A percentile compares a stretch with the other conserved stretches of the same genome.
Conservation (phyloP, 1,284 basidiomycete genomes). For the Meira nashicola region DNA sequence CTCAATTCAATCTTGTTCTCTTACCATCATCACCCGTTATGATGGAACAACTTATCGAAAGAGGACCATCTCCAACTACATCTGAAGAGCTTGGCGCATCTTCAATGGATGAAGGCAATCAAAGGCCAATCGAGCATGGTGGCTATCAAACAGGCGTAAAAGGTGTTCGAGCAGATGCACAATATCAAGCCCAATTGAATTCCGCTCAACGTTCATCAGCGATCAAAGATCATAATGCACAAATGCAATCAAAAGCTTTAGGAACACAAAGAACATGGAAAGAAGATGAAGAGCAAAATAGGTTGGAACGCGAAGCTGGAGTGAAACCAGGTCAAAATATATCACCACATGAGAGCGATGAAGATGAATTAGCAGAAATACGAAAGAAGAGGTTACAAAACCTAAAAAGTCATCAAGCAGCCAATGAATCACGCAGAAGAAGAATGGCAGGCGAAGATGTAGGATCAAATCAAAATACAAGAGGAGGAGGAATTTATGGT, state of each 20-base stretch:
- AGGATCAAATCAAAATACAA: constrained; percentile 1
- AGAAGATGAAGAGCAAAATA: constrained; percentile 24
- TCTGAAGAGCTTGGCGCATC: not conserved
- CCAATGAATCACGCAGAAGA: constrained; percentile 9
- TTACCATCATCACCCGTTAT: too few relatives aligned
- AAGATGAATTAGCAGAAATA: constrained; percentile 18
- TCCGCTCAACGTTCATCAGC: constrained; percentile 12
- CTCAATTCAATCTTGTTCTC: too few relatives aligned
- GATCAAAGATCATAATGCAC: constrained; percentile 19
- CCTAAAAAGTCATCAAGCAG: constrained; percentile 17
- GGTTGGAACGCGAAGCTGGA: constrained; percentile 15
- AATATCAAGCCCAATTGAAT: constrained; percentile 18
- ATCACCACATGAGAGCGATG: constrained; percentile 17
- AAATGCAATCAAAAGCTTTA: constrained; percentile 25
- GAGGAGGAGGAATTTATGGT: constrained; percentile 22
- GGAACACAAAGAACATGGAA: constrained; percentile 23
- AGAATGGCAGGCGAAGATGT: constrained; percentile 9
- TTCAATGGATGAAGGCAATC: not conserved
- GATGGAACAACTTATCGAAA: not conserved
- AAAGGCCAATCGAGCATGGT: too few relatives aligned
- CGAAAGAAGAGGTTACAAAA: constrained; percentile 29
- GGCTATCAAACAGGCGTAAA: constrained; percentile 38
- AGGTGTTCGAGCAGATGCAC: constrained; percentile 33
- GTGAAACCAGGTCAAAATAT: constrained; percentile 7
- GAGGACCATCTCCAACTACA: not conserved